phyloP scores from a whole-genome alignment of 129 eudicot genomes.

The Flaveria trinervia region DNA sequence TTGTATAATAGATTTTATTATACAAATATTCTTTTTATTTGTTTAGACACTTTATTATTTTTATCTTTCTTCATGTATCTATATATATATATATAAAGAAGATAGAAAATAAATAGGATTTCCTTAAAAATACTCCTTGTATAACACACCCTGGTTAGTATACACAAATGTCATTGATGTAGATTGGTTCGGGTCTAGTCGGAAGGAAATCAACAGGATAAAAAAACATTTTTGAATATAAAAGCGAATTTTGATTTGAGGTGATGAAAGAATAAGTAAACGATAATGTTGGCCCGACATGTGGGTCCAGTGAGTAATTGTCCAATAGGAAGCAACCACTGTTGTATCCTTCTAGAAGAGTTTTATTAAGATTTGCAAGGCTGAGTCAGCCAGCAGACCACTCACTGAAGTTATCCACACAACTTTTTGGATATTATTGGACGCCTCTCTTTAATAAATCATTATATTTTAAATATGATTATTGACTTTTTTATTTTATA shows the following conservation, averaged over 20 bases:
- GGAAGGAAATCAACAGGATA: too few relatives aligned
- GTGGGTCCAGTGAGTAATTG: not conserved
- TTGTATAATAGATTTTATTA: too few relatives aligned
- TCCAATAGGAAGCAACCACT: not conserved
- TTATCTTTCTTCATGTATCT: too few relatives aligned
- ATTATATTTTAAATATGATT: not conserved
- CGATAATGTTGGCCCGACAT: not conserved
- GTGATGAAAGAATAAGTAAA: not conserved
- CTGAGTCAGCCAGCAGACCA: not conserved
- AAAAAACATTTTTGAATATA: not conserved
- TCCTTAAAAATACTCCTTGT: too few relatives aligned
- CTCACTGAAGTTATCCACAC: constrained; percentile 3
- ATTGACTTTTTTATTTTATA: not conserved
- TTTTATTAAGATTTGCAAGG: not conserved
- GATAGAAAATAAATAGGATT: too few relatives aligned
- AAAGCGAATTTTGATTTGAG: not conserved
- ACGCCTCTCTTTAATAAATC: constrained; percentile 2
- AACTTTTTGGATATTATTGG: constrained; percentile 8
- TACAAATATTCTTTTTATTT: too few relatives aligned
- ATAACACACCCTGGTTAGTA: too few relatives aligned
- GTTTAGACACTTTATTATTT: too few relatives aligned
- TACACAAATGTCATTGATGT: too few relatives aligned
- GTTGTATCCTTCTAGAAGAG: constrained; percentile 5
- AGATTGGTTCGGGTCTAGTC: too few relatives aligned
- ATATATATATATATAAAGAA: too few relatives aligned